phyloP scores from a whole-genome alignment of 495 filamentous ascomycete genomes.

The Podospora appendiculata region DNA sequence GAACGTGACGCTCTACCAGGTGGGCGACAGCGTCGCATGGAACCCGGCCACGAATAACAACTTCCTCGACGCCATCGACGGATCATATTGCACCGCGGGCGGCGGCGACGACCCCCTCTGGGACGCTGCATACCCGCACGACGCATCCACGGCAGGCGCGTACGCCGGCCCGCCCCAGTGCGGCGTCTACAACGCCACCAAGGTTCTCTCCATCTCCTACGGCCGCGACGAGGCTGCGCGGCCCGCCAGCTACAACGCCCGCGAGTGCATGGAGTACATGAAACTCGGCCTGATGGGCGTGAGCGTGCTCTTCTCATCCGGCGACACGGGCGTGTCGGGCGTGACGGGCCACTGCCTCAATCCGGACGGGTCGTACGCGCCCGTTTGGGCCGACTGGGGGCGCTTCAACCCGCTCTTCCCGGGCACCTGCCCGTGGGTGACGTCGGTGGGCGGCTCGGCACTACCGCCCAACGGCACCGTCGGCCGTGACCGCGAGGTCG shows the following conservation, averaged over 20 bases:
- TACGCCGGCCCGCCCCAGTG: slow-evolving; percentile 31
- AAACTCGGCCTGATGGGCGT: slow-evolving; percentile 57
- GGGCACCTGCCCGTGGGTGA: slow-evolving; percentile 37
- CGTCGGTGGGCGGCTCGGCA: slow-evolving; percentile 34
- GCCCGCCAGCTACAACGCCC: slow-evolving; percentile 12
- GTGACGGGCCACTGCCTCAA: slow-evolving; percentile 10
- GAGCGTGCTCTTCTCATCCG: slow-evolving; percentile 48
- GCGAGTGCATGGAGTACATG: slow-evolving; percentile 37
- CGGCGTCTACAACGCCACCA: slow-evolving; percentile 33
- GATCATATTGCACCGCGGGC: slow-evolving; percentile 43
- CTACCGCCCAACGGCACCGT: slow-evolving; percentile 22
- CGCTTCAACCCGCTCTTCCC: slow-evolving; percentile 25
- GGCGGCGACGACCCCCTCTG: slow-evolving; percentile 32
- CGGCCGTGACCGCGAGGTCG: slow-evolving; percentile 25
- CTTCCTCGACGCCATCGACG: slow-evolving; percentile 45
- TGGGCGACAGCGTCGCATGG: slow-evolving; percentile 44
- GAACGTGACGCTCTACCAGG: slow-evolving; percentile 48
- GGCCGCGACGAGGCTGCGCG: slow-evolving; percentile 18
- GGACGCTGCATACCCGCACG: slow-evolving; percentile 43
- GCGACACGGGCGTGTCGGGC: slow-evolving; percentile 47
- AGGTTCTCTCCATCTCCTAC: slow-evolving; percentile 27
- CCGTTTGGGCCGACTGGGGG: slow-evolving; percentile 5
- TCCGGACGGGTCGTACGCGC: slow-evolving; percentile 1
- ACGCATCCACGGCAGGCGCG: slow-evolving; percentile 15
- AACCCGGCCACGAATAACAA: slow-evolving; percentile 47